These are phyloP conservation scores for Coemansia sp. DNA, from an alignment of 192 early-diverging fungal species.

Conservation along the genomic window DNA sequence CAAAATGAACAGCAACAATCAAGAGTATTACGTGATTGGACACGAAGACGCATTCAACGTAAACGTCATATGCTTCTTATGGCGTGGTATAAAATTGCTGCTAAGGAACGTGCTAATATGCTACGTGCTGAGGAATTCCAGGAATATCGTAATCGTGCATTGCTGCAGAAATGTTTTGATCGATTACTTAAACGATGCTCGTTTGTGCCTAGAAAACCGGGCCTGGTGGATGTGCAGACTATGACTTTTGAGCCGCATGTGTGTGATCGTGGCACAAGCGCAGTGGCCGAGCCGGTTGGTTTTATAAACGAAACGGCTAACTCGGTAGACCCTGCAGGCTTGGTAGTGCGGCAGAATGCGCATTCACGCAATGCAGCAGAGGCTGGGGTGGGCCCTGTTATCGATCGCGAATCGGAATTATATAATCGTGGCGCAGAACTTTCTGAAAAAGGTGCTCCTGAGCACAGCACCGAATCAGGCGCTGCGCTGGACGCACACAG, in stretches of 20 bases:
- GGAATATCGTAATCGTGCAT: background rate
- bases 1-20: slow-evolving; percentile 25
- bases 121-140: slow-evolving; percentile 4
- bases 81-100: slow-evolving; percentile 36
- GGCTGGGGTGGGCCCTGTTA: too few relatives aligned
- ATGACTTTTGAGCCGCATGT: slow-evolving; percentile 14
- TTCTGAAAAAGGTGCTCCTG: too few relatives aligned
- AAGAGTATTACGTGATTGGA: slow-evolving; percentile 34
- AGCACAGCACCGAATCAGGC: too few relatives aligned
- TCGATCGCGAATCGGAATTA: too few relatives aligned
- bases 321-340: too few relatives aligned
- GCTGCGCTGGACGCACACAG: too few relatives aligned
- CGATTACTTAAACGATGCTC: slow-evolving; percentile 7
- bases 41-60: slow-evolving; percentile 19
- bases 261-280: slow-evolving; percentile 17
- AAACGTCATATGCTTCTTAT: slow-evolving; percentile 26
- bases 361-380: too few relatives aligned
- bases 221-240: slow-evolving; percentile 22
- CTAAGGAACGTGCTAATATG: slow-evolving; percentile 7
- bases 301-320: too few relatives aligned
- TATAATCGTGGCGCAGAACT: too few relatives aligned
- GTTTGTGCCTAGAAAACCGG: background rate
- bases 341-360: too few relatives aligned
- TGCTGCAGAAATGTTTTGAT: slow-evolving; percentile 4
- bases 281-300: slow-evolving; percentile 4